phyloP scores from a whole-genome alignment of 2,329 filamentous ascomycete genomes.

The Penicillium sp. region DNA sequence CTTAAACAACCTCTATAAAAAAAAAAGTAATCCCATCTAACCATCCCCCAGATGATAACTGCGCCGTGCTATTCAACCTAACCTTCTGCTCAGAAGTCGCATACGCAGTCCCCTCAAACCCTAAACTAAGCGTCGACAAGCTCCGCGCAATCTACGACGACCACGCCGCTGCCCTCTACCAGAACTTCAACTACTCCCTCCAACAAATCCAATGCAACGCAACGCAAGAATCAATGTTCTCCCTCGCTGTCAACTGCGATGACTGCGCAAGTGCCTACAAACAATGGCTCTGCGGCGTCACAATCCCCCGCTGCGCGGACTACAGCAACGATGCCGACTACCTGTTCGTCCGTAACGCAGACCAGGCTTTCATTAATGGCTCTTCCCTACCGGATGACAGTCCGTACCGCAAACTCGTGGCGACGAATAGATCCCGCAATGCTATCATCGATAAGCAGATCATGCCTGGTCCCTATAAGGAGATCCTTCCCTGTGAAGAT shows the following conservation, averaged over 20 bases:
- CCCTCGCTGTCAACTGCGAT: conserved; percentile 70
- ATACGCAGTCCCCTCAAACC: conserved; percentile 85
- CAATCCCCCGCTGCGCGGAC: conserved; percentile 88
- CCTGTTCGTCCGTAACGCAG: conserved; percentile 70
- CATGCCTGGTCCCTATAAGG: conserved; percentile 85
- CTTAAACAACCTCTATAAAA: not conserved
- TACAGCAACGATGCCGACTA: conserved; percentile 59
- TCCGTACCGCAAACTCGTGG: conserved; percentile 35
- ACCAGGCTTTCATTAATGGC: conserved; percentile 69
- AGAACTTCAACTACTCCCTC: conserved; percentile 76
- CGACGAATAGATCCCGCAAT: conserved; percentile 63
- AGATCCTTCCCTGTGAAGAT: conserved; percentile 83
- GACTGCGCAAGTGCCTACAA: conserved; percentile 83
- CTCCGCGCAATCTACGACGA: conserved; percentile 76
- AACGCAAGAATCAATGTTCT: conserved; percentile 70
- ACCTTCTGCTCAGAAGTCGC: conserved; percentile 83
- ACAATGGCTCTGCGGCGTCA: conserved; percentile 89
- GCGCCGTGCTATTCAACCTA: conserved; percentile 82
- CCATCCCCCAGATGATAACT: conserved; percentile 65
- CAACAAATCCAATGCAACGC: conserved; percentile 84
- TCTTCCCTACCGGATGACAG: conserved; percentile 48
- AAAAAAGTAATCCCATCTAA: not conserved
- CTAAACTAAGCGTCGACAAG: conserved; percentile 58
- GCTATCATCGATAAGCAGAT: conserved; percentile 68
- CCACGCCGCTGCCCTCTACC: conserved; percentile 66